phyloP scores from a whole-genome alignment of 495 filamentous ascomycete species.

The Hyaloscypha bicolor region DNA sequence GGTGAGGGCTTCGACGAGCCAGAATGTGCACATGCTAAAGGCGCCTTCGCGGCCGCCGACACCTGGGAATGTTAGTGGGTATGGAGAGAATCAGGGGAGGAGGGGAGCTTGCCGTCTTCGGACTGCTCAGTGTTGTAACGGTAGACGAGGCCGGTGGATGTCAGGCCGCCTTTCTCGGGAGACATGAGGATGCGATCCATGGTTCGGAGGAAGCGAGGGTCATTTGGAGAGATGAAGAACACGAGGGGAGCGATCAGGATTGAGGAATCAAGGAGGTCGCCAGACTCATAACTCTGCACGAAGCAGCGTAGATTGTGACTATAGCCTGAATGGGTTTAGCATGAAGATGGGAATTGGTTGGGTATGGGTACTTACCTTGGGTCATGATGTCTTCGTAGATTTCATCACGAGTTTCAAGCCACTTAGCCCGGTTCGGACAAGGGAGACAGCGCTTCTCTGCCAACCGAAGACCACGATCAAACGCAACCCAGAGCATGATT shows the following conservation, averaged over 20 bases:
- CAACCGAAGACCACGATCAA: conserved; percentile 70
- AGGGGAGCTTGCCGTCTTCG: conserved; percentile 59
- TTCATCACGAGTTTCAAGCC: conserved; percentile 61
- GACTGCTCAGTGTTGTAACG: conserved; percentile 66
- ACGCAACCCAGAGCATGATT: conserved; percentile 76
- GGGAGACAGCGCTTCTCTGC: conserved; percentile 70
- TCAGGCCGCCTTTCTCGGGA: conserved; percentile 71
- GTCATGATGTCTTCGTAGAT: conserved; percentile 76
- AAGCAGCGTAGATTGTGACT: conserved; percentile 65
- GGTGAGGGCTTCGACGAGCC: conserved; percentile 76
- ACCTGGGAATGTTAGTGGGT: conserved; percentile 43
- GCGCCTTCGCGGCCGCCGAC: conserved; percentile 74
- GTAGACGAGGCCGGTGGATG: conserved; percentile 70
- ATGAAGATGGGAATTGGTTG: background rate
- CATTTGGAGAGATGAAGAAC: conserved; percentile 74
- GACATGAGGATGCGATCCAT: conserved; percentile 66
- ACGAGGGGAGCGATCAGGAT: conserved; percentile 73
- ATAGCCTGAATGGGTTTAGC: conserved; percentile 43
- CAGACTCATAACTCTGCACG: conserved; percentile 70
- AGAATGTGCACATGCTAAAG: conserved; percentile 79
- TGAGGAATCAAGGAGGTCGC: conserved; percentile 66
- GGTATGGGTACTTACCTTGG: conserved; percentile 41
- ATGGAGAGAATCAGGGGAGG: background rate
- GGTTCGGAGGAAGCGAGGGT: conserved; percentile 69
- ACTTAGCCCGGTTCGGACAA: conserved; percentile 64